Evolutionary conservation across 768 basidiomycete genomes (phyloP).

Genomic region (Terana coerulea): DNA sequence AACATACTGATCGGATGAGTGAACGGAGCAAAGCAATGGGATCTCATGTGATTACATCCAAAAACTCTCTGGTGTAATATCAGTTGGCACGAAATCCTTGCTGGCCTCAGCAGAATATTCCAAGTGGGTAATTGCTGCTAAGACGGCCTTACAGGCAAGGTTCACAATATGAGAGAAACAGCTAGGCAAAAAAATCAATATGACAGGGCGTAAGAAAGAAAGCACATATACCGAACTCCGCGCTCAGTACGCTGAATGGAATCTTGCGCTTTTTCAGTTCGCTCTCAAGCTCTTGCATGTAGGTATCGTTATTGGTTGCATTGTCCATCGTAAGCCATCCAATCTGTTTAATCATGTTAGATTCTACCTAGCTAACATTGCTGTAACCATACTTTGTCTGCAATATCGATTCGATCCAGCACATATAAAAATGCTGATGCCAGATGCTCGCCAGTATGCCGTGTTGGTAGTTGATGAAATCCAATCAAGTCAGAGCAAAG

Average conservation of each 20-base stretch:
- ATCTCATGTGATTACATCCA: neutral
- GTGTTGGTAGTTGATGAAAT: constrained; percentile 33
- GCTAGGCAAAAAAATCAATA: constrained; percentile 1
- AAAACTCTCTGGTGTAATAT: neutral
- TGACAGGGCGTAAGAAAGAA: neutral
- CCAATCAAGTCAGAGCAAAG: constrained; percentile 34
- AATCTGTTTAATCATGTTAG: constrained; percentile 25
- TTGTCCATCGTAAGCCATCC: constrained; percentile 34
- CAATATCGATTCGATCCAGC: constrained; percentile 27
- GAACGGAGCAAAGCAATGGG: neutral
- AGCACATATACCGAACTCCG: constrained; percentile 14
- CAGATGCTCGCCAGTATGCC: constrained; percentile 36
- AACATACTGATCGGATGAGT: constrained; percentile 4
- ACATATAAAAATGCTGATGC: constrained; percentile 30
- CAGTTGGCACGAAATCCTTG: neutral
- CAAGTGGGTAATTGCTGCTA: constrained; percentile 1
- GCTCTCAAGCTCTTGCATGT: constrained; percentile 17
- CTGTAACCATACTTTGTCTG: constrained; percentile 24
- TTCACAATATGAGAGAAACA: constrained; percentile 21
- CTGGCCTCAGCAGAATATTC: neutral
- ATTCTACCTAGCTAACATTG: neutral
- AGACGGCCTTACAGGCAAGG: constrained; percentile 3
- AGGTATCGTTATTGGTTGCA: constrained; percentile 23
- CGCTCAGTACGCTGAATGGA: constrained; percentile 16
- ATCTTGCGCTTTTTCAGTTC: constrained; percentile 8